A percentile compares a stretch with the other conserved stretches of the same genome.
phyloP scores from a whole-genome alignment of 805 yeast species.

The Metschnikowia borealis region DNA sequence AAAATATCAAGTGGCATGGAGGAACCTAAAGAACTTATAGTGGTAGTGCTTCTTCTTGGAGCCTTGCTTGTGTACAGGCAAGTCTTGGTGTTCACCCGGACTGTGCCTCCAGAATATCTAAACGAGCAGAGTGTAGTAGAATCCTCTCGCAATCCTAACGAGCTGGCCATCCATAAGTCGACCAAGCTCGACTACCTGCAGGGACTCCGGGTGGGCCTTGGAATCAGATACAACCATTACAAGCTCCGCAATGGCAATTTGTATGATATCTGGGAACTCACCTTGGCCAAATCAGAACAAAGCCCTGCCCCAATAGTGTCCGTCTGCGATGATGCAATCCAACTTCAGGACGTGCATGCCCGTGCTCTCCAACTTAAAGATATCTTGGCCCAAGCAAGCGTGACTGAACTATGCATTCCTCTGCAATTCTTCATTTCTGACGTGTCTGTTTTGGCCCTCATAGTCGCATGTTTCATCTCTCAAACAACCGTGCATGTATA shows the following conservation, averaged over 20 bases:
- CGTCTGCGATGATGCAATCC: constrained; percentile 19
- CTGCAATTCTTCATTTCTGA: constrained; percentile 7
- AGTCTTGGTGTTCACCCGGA: constrained; percentile 40
- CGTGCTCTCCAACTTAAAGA: constrained; percentile 21
- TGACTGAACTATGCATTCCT: constrained; percentile 21
- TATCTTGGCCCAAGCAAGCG: constrained; percentile 25
- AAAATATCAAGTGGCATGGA: constrained; percentile 3
- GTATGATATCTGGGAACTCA: constrained; percentile 67
- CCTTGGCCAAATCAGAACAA: constrained; percentile 21
- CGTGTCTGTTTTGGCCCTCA: constrained; percentile 32
- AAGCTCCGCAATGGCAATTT: constrained; percentile 70
- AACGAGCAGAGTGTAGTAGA: constrained; percentile 63
- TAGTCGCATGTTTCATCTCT: constrained; percentile 44
- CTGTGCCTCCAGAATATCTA: constrained; percentile 55
- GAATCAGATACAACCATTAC: constrained; percentile 57
- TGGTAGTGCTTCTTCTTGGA: constrained; percentile 16
- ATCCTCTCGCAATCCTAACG: constrained; percentile 58
- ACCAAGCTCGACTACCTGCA: constrained; percentile 69
- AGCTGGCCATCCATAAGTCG: constrained; percentile 74
- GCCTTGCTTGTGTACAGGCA: constrained; percentile 19
- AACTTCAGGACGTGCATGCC: constrained; percentile 25
- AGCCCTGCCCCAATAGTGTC: constrained; percentile 20
- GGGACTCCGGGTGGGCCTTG: constrained; percentile 65
- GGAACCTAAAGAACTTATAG: constrained; percentile 13
- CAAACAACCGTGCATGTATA: constrained; percentile 40